These are phyloP conservation scores for Amylostereum chailletii DNA, from an alignment of 1,284 basidiomycete species.

Conservation along the genomic window DNA sequence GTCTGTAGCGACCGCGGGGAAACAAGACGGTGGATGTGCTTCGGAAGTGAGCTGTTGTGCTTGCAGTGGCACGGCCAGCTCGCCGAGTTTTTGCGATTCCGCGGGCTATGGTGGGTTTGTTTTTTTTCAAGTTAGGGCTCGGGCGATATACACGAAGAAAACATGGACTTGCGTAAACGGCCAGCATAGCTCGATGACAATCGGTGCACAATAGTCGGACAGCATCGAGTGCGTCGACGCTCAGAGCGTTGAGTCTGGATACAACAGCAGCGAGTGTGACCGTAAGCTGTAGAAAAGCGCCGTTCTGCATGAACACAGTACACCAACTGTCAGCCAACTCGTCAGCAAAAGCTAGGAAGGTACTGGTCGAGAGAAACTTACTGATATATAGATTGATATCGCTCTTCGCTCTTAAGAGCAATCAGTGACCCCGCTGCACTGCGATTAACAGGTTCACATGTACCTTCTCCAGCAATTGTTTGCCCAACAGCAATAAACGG, in stretches of 20 bases:
- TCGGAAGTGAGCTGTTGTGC: no score
- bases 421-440: no score
- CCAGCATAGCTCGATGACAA: conserved; percentile 19
- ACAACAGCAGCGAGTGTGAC: conserved; percentile 50
- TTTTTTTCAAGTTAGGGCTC: no score
- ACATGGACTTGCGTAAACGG: conserved; percentile 17
- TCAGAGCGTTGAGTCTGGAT: conserved; percentile 45
- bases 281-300: conserved; percentile 61
- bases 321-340: conserved; percentile 37
- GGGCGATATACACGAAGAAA: no score
- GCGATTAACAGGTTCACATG: no score
- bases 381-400: conserved; percentile 37
- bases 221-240: conserved; percentile 32
- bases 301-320: conserved; percentile 54
- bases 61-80: no score
- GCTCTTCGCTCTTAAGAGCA: no score
- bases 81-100: no score
- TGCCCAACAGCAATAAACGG: conserved; percentile 26
- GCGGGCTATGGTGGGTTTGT: no score
- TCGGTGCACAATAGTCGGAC: conserved; percentile 23
- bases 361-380: conserved; percentile 19
- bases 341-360: no score
- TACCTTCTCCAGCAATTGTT: conserved; percentile 38
- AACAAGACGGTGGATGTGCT: no score
- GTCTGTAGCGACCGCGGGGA: no score